A percentile compares a stretch with the other conserved stretches of the same genome.
phyloP scores from a whole-genome alignment of 2,329 filamentous ascomycete species.

The Ceratocystis destructans region DNA sequence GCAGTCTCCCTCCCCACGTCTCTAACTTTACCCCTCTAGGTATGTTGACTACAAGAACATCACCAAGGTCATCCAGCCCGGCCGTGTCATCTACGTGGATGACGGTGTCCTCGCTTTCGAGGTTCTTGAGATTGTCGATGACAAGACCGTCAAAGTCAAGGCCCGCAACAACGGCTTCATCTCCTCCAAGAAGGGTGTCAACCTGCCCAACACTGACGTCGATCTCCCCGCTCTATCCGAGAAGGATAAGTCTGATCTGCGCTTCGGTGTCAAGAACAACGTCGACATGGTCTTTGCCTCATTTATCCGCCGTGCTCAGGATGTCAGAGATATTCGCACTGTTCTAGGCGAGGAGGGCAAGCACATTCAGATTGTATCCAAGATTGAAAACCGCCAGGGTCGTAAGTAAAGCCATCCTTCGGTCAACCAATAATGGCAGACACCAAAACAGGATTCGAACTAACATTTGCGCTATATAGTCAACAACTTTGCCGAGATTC shows the following conservation, averaged over 20 bases:
- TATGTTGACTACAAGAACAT: conserved; percentile 99
- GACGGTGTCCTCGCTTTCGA: conserved; percentile 96
- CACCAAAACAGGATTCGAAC: neutral
- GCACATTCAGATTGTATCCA: conserved; percentile 98
- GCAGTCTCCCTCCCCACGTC: neutral
- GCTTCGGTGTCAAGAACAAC: conserved; percentile 94
- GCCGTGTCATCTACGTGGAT: conserved; percentile 94
- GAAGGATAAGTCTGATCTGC: conserved; percentile 91
- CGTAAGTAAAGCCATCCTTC: conserved; percentile 24
- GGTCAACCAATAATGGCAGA: neutral
- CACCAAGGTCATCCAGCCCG: conserved; percentile 86
- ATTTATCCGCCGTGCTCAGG: conserved; percentile 88
- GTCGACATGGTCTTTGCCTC: conserved; percentile 99
- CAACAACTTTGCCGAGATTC: conserved; percentile 98
- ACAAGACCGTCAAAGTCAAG: conserved; percentile 73
- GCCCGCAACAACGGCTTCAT: conserved; percentile 98
- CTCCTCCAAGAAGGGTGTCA: conserved; percentile 97
- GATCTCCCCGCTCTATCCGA: conserved; percentile 94
- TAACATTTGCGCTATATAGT: conserved; percentile 28
- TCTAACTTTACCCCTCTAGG: conserved; percentile 34
- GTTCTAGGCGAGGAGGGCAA: conserved; percentile 84
- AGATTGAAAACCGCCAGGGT: conserved; percentile 99
- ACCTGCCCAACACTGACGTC: conserved; percentile 96
- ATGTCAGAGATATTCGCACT: conserved; percentile 83
- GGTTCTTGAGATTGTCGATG: conserved; percentile 74